Base-by-base conservation (phyloP, 1,139 yeast species). In the Meyerozyma guilliermondii region DNA sequence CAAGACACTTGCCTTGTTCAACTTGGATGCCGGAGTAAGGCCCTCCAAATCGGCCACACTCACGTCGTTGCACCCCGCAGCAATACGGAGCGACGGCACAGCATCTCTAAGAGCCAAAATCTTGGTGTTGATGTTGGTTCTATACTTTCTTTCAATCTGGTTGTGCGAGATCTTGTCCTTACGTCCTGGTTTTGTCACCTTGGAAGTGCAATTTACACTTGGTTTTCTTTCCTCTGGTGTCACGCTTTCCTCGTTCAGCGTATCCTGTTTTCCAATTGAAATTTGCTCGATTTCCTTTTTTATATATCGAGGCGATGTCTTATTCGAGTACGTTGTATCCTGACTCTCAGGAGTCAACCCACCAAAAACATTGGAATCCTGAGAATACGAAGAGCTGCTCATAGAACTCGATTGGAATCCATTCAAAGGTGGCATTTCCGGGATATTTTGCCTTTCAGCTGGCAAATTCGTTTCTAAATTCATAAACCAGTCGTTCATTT, bases 1-100 rank as follows among this genome's bases (percentile, higher is more conserved):
- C 49, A 91, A 72, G 24, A 91, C 89, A 40, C 88, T 83, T 7
- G 96, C 97, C 62, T 91, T 91, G 65, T 88, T 89, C 51, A 89
- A 72, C 58, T 87, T 88, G 42, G 80, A 70, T 3, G 96, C 95
- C 0, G 96, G 96, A n/a, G 83, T 76, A 45, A 89, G 72, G 2
- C 96, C 96, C 54, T 88, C 96, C 48, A 89, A 67, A 48, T 83
- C 84, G 8, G 71, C 68, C 34, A 70, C 50, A 11, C 66, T 58
- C 23, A 68, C 60, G 44, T 70, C 70, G 41, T 63, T 68, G 23
- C 59, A 56, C 14, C 76, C 76, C 16, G 67, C 68, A 43, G 68
- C 69, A 26, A 78, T 74, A 46, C 81, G 64, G 41, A 79, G 66
- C 2, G 83, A 68, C 2, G 94, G 94, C 22, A 85, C 92, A 35